These are phyloP conservation scores for Pulveroboletus sp. DNA, from an alignment of 768 basidiomycete species.

Conservation along the genomic window DNA sequence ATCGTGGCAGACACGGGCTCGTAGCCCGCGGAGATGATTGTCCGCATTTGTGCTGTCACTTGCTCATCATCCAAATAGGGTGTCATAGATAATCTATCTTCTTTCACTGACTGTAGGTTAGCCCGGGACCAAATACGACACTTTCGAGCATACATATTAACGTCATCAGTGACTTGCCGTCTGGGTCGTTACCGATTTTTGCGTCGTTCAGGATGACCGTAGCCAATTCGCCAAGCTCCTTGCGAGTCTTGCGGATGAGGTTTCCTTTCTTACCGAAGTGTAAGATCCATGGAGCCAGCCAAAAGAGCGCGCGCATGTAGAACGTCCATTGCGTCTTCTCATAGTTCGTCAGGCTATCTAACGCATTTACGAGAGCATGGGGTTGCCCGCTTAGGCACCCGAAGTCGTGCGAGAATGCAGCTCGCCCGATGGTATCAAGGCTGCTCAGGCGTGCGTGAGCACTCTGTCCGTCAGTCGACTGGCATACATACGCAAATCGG, in stretches of 20 bases:
- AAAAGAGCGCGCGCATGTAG: slow-evolving; percentile 61
- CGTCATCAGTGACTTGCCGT: slow-evolving; percentile 48
- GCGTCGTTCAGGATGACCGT: slow-evolving; percentile 52
- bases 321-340: slow-evolving; percentile 54
- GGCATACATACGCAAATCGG: slow-evolving; percentile 50
- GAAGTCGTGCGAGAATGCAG: slow-evolving; percentile 64
- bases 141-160: slow-evolving; percentile 42
- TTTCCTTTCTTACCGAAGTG: slow-evolving; percentile 53
- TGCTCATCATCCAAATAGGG: slow-evolving; percentile 44
- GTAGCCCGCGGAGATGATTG: slow-evolving; percentile 54
- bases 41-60: slow-evolving; percentile 57
- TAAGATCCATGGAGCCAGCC: slow-evolving; percentile 53
- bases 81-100: slow-evolving; percentile 38
- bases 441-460: slow-evolving; percentile 24
- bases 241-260: slow-evolving; percentile 50
- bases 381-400: slow-evolving; percentile 47
- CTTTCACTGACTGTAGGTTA: slow-evolving; percentile 32
- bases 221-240: slow-evolving; percentile 50
- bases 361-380: slow-evolving; percentile 45
- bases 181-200: slow-evolving; percentile 39
- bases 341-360: slow-evolving; percentile 58
- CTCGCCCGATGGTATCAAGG: slow-evolving; percentile 54
- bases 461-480: background rate
- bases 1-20: slow-evolving; percentile 37
- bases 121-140: background rate